These are phyloP conservation scores for Trichoderma sp. DNA, from an alignment of 2,329 filamentous ascomycete genomes.

Conservation along the genomic window DNA sequence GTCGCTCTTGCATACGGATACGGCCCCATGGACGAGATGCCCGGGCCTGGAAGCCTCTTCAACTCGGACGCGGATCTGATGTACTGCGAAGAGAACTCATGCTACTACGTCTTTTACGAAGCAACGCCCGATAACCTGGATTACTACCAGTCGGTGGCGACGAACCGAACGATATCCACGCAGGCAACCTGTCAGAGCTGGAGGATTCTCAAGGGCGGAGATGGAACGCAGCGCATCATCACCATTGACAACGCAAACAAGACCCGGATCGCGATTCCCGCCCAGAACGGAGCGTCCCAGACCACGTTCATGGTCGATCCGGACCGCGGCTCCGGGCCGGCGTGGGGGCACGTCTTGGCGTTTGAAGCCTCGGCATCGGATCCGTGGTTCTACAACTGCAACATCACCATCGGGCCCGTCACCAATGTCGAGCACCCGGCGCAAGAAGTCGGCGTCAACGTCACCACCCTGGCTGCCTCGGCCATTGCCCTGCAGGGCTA, in stretches of 20 bases:
- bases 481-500: conserved; percentile 48
- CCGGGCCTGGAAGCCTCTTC: conserved; percentile 36
- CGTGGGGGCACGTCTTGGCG: conserved; percentile 38
- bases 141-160: conserved; percentile 33
- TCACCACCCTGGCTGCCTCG: conserved; percentile 39
- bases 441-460: conserved; percentile 39
- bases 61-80: conserved; percentile 36
- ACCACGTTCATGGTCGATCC: conserved; percentile 43
- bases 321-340: conserved; percentile 29
- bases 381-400: conserved; percentile 47
- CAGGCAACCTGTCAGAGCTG: conserved; percentile 36
- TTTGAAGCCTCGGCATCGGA: conserved; percentile 42
- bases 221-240: conserved; percentile 34
- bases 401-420: conserved; percentile 40
- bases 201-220: conserved; percentile 37
- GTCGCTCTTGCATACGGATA: conserved; percentile 38
- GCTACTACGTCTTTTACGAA: conserved; percentile 45
- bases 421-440: conserved; percentile 40
- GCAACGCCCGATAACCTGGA: conserved; percentile 25
- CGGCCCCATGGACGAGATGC: conserved; percentile 30
- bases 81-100: conserved; percentile 37
- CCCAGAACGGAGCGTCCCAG: conserved; percentile 37
- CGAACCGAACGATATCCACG: conserved; percentile 38
- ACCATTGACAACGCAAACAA: conserved; percentile 33
- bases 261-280: conserved; percentile 31